Base-by-base conservation (phyloP, 371 early-diverging fungal genomes). In the Umbelopsis sp. region DNA sequence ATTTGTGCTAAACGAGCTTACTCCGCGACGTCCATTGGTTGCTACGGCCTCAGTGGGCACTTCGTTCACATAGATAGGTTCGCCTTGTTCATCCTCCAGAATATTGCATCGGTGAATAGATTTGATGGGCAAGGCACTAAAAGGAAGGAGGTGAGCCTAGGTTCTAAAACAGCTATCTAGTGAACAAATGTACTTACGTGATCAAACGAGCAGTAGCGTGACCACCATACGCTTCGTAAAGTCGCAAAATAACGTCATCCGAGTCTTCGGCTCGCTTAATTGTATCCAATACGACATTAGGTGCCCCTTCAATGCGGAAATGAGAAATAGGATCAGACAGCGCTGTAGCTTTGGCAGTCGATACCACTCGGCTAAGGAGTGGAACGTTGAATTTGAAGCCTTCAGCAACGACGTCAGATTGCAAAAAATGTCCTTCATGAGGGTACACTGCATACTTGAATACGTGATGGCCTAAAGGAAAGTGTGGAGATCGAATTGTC, bases 171-270 rank as follows among this genome's bases (percentile, higher is more conserved):
- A 29, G 29, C 29, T 29, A 29, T 29, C 22, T 22, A 22, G 22
- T 22, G 22, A 20, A 50, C 8, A 20, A 12, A 38, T 38, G 10
- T 38, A 12, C 14, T 67, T 79, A 91, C 91, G 86, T 88, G 32
- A 72, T 73, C 16, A 94, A 66, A 20, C 67, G 75, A 25, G 86
- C 87, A 48, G 57, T 75, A 6, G 92, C 93, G 16, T 91, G 91
- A 1, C 96, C 96, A 12, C 98, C 97, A 73, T 86, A 92, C 0
- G 94, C 87, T 76, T 97, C 97, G 73, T 93, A 94, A 7, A 97
- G 64, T 37, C 98, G 80, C 22, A 97, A 66, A 24, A 97, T 80
- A 14, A 97, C 65, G 51, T 83, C 78, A 35, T 87, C 79, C 7
- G 80, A 75, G 74, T 94, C 93, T 73, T 96, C 95, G 2, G 96